These are phyloP conservation scores for Phytophthora fragariae DNA, from an alignment of 352 stramenopile species.

Conservation along the genomic window DNA sequence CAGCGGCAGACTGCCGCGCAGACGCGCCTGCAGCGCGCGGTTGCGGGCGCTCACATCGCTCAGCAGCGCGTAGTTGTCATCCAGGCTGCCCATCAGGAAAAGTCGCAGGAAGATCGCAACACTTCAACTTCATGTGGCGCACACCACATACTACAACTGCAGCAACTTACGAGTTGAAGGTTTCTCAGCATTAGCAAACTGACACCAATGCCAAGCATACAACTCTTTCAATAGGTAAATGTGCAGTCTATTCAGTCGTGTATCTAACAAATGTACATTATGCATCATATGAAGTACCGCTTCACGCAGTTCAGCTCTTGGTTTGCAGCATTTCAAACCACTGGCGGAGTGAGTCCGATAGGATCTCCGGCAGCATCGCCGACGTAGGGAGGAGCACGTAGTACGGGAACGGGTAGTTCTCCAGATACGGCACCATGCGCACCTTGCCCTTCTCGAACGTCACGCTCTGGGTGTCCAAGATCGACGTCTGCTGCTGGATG, in stretches of 20 bases:
- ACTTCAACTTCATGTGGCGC: conserved; percentile 21
- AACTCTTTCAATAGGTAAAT: not conserved
- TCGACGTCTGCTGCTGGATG: conserved; percentile 87
- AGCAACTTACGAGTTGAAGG: too few relatives aligned
- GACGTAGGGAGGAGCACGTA: conserved; percentile 98
- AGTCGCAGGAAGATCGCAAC: conserved; percentile 13
- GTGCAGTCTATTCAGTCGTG: conserved; percentile 20
- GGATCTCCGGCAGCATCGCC: conserved; percentile 96
- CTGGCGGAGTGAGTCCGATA: conserved; percentile 99
- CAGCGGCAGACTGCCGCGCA: conserved; percentile 58
- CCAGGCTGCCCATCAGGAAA: conserved; percentile 37
- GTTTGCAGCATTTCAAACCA: conserved; percentile 99
- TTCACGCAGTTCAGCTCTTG: conserved; percentile 47
- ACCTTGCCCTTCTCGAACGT: conserved; percentile 97
- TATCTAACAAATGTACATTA: not conserved
- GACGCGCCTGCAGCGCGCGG: conserved; percentile 54
- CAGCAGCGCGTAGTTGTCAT: conserved; percentile 66
- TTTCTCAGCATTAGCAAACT: not conserved
- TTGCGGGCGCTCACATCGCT: conserved; percentile 56
- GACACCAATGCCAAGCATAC: too few relatives aligned
- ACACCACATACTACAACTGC: not conserved
- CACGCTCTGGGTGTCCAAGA: conserved; percentile 98
- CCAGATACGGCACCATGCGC: conserved; percentile 97
- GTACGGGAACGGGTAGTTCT: conserved; percentile 99
- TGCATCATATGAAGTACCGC: not conserved